Evolutionary conservation across 495 filamentous ascomycete genomes (phyloP).

Genomic region (Cercophora newfieldiana): DNA sequence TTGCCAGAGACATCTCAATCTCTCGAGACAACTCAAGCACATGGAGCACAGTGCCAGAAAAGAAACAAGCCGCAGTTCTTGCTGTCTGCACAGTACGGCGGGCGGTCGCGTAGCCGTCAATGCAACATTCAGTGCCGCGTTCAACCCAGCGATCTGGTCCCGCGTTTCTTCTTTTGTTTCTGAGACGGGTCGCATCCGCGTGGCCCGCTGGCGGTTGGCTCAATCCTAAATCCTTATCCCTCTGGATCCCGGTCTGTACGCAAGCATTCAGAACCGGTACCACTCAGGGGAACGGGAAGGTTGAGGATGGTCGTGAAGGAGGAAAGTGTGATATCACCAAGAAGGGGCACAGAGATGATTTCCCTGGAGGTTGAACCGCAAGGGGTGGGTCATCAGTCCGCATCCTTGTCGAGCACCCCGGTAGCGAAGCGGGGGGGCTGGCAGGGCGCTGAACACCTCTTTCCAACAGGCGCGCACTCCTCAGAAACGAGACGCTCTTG

Average conservation of each 20-base stretch:
- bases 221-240: background rate
- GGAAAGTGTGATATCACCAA: background rate
- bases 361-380: too few relatives aligned
- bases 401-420: background rate
- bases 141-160: conserved; percentile 20
- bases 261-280: background rate
- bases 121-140: conserved; percentile 2
- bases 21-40: background rate
- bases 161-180: conserved; percentile 5
- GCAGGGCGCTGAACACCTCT: too few relatives aligned
- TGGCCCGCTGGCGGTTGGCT: conserved; percentile 4
- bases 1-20: background rate
- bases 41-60: background rate
- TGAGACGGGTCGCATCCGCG: conserved; percentile 6
- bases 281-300: background rate
- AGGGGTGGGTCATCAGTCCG: background rate
- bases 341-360: too few relatives aligned
- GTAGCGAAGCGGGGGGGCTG: background rate
- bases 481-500: background rate
- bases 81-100: background rate
- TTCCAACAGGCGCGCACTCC: background rate
- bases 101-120: background rate
- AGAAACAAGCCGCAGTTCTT: background rate
- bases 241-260: background rate
- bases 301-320: background rate